Conservation (phyloP, 768 basidiomycete genomes). For the Podaxis rugospora region DNA sequence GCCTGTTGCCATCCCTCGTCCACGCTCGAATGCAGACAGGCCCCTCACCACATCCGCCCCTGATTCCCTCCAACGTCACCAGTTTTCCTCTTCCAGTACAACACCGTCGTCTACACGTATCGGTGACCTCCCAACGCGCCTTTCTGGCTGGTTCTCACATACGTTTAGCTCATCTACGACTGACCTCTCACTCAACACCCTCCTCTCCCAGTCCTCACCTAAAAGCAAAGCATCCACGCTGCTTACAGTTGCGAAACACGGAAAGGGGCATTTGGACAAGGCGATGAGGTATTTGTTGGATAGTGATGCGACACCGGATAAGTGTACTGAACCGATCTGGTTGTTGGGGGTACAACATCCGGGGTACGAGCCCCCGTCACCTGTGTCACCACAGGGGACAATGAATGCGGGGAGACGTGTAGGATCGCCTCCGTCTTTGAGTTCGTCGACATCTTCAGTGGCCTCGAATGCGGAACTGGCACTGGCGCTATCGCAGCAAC, state of each 20-base stretch:
- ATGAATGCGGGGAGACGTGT: not conserved
- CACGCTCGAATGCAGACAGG: conserved; percentile 40
- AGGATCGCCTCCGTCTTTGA: conserved; percentile 30
- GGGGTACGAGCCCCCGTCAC: conserved; percentile 54
- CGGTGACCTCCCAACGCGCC: conserved; percentile 67
- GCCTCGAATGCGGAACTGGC: conserved; percentile 16
- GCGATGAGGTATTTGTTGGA: conserved; percentile 90
- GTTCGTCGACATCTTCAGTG: conserved; percentile 35
- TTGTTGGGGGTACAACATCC: conserved; percentile 79
- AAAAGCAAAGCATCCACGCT: conserved; percentile 32
- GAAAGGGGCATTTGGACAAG: conserved; percentile 75
- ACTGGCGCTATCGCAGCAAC: conserved; percentile 21
- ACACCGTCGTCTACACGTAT: conserved; percentile 42
- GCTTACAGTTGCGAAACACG: conserved; percentile 66
- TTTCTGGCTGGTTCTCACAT: conserved; percentile 80
- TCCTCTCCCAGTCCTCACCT: conserved; percentile 39
- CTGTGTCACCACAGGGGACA: conserved; percentile 12
- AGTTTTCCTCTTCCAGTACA: conserved; percentile 18
- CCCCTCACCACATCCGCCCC: conserved; percentile 42
- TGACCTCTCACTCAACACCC: conserved; percentile 62
- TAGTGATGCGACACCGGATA: conserved; percentile 82
- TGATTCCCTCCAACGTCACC: not conserved
- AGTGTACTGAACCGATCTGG: conserved; percentile 83
- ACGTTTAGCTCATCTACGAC: conserved; percentile 69
- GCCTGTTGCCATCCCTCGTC: conserved; percentile 48